phyloP scores from a whole-genome alignment of 129 eudicot genomes.

The Logfia minima region DNA sequence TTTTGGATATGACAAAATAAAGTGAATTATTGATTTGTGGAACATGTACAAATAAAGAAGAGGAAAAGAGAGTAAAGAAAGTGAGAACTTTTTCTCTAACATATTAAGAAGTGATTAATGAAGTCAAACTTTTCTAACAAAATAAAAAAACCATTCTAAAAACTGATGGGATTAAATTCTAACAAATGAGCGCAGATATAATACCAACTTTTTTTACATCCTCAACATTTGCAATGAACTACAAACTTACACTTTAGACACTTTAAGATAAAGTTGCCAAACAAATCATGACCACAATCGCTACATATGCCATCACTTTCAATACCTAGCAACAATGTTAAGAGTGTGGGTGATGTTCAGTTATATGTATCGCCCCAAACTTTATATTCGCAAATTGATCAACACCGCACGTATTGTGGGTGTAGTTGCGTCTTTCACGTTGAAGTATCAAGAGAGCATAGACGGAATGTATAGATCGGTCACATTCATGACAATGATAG shows the following conservation, averaged over 20 bases:
- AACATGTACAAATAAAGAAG: too few species aligned
- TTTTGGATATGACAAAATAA: background rate
- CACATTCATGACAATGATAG: constrained; percentile 22
- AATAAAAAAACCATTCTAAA: background rate
- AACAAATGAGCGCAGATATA: background rate
- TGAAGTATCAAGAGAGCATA: background rate
- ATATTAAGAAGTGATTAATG: too few species aligned
- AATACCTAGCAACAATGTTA: background rate
- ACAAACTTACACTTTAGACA: background rate
- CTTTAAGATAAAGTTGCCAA: background rate
- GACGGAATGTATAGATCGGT: constrained; percentile 16
- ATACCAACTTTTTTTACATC: background rate
- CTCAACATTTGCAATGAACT: background rate
- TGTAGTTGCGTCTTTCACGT: background rate
- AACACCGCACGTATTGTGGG: background rate
- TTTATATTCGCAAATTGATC: background rate
- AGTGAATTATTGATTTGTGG: background rate
- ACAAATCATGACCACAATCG: background rate
- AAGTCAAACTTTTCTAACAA: too few species aligned
- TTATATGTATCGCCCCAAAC: background rate
- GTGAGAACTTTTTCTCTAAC: too few species aligned
- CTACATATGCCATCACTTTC: background rate
- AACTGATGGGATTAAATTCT: too few species aligned
- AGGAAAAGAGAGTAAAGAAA: background rate
- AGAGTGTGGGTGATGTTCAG: background rate